Conservation (phyloP, 2,329 filamentous ascomycete species). For the Chalara sp. region DNA sequence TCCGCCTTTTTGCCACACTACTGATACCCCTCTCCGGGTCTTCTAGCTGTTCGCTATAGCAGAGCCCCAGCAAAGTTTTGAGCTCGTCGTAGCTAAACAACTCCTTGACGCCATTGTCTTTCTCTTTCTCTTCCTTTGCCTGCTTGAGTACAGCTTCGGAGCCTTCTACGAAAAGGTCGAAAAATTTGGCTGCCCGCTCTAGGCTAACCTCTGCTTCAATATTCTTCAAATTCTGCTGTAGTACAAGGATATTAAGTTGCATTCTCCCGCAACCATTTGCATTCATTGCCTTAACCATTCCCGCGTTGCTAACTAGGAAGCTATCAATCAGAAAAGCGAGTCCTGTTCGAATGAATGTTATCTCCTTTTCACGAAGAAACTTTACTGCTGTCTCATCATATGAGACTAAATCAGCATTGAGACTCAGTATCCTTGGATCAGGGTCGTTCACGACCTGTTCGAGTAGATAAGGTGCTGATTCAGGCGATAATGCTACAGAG, state of each 20-base stretch:
- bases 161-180: conserved; percentile 58
- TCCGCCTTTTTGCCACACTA: conserved; percentile 57
- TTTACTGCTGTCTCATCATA: conserved; percentile 78
- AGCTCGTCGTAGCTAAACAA: conserved; percentile 59
- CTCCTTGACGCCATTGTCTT: conserved; percentile 29
- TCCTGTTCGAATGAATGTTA: conserved; percentile 68
- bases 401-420: conserved; percentile 78
- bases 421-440: conserved; percentile 70
- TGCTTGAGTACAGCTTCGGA: conserved; percentile 52
- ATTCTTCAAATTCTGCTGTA: conserved; percentile 96
- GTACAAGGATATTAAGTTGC: conserved; percentile 86
- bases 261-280: conserved; percentile 75
- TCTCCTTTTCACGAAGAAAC: conserved; percentile 66
- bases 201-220: conserved; percentile 68
- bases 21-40: conserved; percentile 63
- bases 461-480: conserved; percentile 53
- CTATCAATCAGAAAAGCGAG: conserved; percentile 72
- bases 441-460: conserved; percentile 71
- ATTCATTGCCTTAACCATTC: conserved; percentile 77
- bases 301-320: conserved; percentile 67
- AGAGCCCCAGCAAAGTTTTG: conserved; percentile 58
- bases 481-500: conserved; percentile 52
- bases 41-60: conserved; percentile 59
- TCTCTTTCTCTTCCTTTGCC: conserved; percentile 41
- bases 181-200: conserved; percentile 59